Evolutionary conservation across 768 basidiomycete genomes (phyloP), one percentile per base, ranked within the genome.

Genomic region (Cystobasidiopsis lactophilus): DNA sequence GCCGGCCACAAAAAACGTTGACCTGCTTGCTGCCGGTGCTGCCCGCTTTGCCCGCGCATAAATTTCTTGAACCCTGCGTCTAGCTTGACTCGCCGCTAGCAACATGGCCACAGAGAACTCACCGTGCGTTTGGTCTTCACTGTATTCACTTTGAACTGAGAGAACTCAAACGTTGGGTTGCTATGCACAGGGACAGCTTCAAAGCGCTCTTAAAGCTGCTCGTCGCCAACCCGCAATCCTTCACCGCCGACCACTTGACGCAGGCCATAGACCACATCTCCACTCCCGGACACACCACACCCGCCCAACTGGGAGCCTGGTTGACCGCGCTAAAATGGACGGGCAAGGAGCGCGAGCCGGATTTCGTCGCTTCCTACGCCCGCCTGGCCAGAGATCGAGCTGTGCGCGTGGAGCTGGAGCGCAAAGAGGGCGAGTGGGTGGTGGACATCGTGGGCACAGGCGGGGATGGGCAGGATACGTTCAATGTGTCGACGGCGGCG

Each of bases 401-500:
- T 48, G 37, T 43, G 52, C 46, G 27, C 37, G 45, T 37, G 40
- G 40, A 14, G 55, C 37, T 27, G 55, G 54, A 2, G 54, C 51
- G 48, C 40, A 41, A n/a, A 26, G 33, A 40, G n/a, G 52, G 27
- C 11, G 52, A 40, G 18, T 57, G 59, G 7, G 50, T 62, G 27
- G 59, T 70, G 4, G 84, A 89, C 65, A 84, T 91, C 53, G 86
- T 91, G 21, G 86, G 86, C 2, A 88, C 85, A 0, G 86, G 91
- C 11, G 91, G 93, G 5, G 93, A 95, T 67, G 88, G 88, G 0
- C 77, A 88, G 66, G 83, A 95, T 62, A 79, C 89, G 0, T 95
- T 88, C 74, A 95, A 96, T 64, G 89, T 95, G 50, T 89, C 85
- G 64, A 95, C 91, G 1, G 80, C 85, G 2, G 89, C 91, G 2